Percentiles rank a stretch among this genome's conserved stretches.
phyloP scores from a whole-genome alignment of 768 basidiomycete genomes.

The Psilocybe azurescens region DNA sequence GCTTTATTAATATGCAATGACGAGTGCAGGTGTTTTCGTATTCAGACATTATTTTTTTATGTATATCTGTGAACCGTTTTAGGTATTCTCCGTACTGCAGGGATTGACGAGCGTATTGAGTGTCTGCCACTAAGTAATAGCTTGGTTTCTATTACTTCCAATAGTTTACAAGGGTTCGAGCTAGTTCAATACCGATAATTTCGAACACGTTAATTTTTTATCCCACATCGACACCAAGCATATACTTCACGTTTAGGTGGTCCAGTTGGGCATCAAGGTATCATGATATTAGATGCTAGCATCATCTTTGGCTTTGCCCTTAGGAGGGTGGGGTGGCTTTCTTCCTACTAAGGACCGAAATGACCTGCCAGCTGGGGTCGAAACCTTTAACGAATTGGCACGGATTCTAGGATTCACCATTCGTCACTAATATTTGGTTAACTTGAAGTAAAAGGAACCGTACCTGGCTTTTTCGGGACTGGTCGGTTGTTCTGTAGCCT shows the following conservation, averaged over 20 bases:
- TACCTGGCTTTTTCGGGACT: constrained; percentile 24
- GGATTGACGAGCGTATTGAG: too few species aligned
- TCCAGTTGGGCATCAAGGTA: not conserved
- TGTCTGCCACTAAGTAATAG: not conserved
- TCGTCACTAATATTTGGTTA: not conserved
- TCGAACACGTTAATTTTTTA: too few species aligned
- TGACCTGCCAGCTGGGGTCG: constrained; percentile 29
- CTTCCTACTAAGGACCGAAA: constrained; percentile 27
- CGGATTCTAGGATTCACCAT: not conserved
- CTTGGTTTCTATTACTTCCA: not conserved
- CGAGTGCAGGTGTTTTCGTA: not conserved
- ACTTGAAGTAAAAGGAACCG: not conserved
- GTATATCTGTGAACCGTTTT: not conserved
- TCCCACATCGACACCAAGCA: too few species aligned
- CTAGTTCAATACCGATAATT: too few species aligned
- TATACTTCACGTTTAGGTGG: not conserved
- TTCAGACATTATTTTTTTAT: not conserved
- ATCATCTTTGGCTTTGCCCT: constrained; percentile 1
- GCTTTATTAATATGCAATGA: constrained; percentile 5
- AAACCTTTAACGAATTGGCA: constrained; percentile 20
- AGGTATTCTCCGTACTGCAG: too few species aligned
- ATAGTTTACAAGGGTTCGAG: not conserved
- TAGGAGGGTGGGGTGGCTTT: constrained; percentile 6
- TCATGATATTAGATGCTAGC: constrained; percentile 1
- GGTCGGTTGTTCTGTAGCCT: constrained; percentile 25